phyloP scores from a whole-genome alignment of 2,329 filamentous ascomycete genomes.

The Cercospora canescens region DNA sequence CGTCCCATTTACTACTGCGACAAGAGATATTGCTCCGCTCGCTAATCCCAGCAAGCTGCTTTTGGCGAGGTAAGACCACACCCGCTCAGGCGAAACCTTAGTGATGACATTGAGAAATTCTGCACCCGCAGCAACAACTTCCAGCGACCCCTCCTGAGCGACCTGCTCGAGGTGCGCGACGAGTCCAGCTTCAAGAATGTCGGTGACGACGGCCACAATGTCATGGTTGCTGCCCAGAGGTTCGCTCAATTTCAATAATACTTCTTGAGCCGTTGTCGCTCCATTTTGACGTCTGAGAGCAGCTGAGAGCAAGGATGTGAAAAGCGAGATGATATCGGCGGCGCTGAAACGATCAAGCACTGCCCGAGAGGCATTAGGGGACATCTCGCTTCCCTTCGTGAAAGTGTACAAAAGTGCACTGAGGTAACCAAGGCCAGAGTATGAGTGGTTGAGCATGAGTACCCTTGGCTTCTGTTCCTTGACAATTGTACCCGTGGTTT shows the following conservation, averaged over 20 bases:
- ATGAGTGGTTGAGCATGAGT: constrained; percentile 70
- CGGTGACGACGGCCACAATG: constrained; percentile 77
- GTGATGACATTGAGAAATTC: constrained; percentile 77
- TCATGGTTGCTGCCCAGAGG: constrained; percentile 61
- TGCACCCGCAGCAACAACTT: constrained; percentile 71
- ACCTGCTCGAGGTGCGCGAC: constrained; percentile 52
- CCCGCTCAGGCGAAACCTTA: constrained; percentile 71
- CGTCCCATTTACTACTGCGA: constrained; percentile 75
- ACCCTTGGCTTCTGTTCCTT: constrained; percentile 76
- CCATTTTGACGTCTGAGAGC: constrained; percentile 30
- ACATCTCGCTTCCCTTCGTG: constrained; percentile 49
- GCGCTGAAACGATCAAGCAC: constrained; percentile 60
- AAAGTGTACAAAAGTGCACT: constrained; percentile 73
- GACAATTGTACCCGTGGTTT: constrained; percentile 71
- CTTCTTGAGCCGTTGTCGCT: constrained; percentile 42
- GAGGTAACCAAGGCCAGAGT: constrained; percentile 78
- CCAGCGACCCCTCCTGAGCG: constrained; percentile 62
- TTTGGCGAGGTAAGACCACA: constrained; percentile 86
- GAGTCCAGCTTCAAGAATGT: constrained; percentile 75
- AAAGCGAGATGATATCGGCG: constrained; percentile 70
- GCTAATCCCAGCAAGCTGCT: constrained; percentile 78
- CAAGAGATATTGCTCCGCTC: constrained; percentile 73
- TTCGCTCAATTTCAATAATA: constrained; percentile 53
- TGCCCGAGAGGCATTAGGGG: constrained; percentile 15
- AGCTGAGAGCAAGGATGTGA: constrained; percentile 66